phyloP scores from a whole-genome alignment of 345 rosid genomes.

The Diplotaxis tenuifolia region DNA sequence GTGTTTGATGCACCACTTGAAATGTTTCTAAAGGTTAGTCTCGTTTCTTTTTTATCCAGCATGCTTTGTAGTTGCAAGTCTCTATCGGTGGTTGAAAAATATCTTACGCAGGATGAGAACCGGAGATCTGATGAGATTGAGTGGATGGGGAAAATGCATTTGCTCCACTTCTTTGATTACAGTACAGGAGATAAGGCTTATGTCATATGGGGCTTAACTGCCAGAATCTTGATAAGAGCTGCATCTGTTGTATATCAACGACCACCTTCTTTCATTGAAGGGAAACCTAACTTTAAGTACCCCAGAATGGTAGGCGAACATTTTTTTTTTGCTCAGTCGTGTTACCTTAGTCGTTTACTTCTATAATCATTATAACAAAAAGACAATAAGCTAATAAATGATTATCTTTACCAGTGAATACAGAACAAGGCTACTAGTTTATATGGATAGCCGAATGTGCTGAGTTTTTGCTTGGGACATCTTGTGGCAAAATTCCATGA shows the following conservation, averaged over 20 bases:
- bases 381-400: neutral
- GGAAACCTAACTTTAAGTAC: conserved; percentile 51
- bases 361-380: neutral
- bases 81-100: neutral
- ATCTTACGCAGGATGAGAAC: conserved; percentile 57
- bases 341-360: neutral
- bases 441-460: neutral
- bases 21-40: conserved; percentile 69
- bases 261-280: conserved; percentile 53
- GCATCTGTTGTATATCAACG: conserved; percentile 59
- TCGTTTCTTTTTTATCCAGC: conserved; percentile 3
- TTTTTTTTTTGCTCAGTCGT: neutral
- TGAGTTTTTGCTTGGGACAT: neutral
- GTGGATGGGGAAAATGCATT: conserved; percentile 54
- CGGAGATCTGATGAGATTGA: conserved; percentile 48
- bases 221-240: conserved; percentile 59
- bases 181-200: conserved; percentile 30
- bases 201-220: conserved; percentile 70
- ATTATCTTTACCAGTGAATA: conserved; percentile 9
- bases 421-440: conserved; percentile 10
- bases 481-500: conserved; percentile 1
- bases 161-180: conserved; percentile 60
- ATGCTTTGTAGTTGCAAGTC: neutral
- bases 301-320: conserved; percentile 11
- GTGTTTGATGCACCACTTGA: conserved; percentile 79